phyloP scores from a whole-genome alignment of 2,329 filamentous ascomycete species.

The Colletotrichum theobromicola region DNA sequence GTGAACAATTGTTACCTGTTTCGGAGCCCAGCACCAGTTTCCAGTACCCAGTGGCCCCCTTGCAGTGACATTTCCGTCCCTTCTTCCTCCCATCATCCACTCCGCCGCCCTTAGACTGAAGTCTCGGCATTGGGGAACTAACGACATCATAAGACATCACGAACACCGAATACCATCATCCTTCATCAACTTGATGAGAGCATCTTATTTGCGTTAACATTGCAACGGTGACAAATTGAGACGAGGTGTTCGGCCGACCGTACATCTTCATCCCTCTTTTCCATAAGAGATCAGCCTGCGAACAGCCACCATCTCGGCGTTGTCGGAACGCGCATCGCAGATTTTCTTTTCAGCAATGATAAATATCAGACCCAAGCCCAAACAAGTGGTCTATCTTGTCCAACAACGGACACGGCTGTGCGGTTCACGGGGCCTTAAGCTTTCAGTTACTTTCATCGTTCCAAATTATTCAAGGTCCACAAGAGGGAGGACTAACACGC shows the following conservation, averaged over 20 bases:
- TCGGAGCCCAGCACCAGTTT: neutral
- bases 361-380: neutral
- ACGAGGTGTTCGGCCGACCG: rapidly evolving
- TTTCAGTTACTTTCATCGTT: neutral
- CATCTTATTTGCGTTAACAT: neutral
- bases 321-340: neutral
- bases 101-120: neutral
- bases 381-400: neutral
- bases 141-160: neutral
- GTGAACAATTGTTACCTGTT: neutral
- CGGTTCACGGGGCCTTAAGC: neutral
- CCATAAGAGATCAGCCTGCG: neutral
- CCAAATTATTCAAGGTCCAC: neutral
- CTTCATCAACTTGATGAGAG: neutral
- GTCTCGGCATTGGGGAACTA: neutral
- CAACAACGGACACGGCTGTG: neutral
- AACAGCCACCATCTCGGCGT: neutral
- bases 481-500: neutral
- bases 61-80: neutral
- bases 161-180: neutral
- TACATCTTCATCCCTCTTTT: neutral
- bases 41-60: neutral
- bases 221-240: neutral
- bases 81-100: neutral
- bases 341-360: neutral